Base-by-base conservation (phyloP, 495 filamentous ascomycete genomes). In the Lophiostoma macrostomum region DNA sequence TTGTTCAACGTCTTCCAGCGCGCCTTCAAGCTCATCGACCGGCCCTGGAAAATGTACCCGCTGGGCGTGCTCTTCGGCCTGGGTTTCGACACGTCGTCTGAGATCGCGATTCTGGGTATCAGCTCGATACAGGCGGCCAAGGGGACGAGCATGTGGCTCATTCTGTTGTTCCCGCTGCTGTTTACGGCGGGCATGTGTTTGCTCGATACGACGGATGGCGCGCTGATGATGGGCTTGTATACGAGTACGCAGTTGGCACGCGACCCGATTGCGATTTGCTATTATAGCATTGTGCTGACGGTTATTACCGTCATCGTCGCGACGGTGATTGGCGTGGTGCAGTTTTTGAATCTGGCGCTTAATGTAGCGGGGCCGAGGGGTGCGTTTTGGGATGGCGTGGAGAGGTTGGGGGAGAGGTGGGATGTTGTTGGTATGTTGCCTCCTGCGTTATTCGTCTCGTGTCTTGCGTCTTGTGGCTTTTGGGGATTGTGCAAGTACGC, bases 41-140 rank as follows among this genome's bases (percentile, higher is more conserved):
- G 77, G 4, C 88, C 90, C 0, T 98, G 93, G 93, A 98, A 98
- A 69, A 98, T 96, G 91, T 85, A 95, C 66, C 89, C 90, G 4
- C 72, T 97, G 3, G 91, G 91, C 4, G 74, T 95, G 3, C 66
- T 96, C 18, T 98, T 98, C 69, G 93, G 93, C 13, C 74, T 96
- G 8, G 93, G 93, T 1, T 98, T 98, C 67, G 93, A 98, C 69
- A 96, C 93, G 0, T 94, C 88, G 28, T 91, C 86, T 14, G 93
- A 98, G 68, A 87, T 98, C 63, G 93, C 93, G 0, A 73, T 98
- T 2, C 70, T 98, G 4, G 91, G 93, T 0, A 95, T 96, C 53
- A 86, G 90, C 0, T 87, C 84, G 19, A 81, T 98, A 3, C 82
- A 95, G 65, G 90, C 84, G 1, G 82, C 86, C 2, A 77, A 85